These are phyloP conservation scores for Ampelomyces quisqualis DNA, from an alignment of 2,329 filamentous ascomycete genomes.

Conservation along the genomic window DNA sequence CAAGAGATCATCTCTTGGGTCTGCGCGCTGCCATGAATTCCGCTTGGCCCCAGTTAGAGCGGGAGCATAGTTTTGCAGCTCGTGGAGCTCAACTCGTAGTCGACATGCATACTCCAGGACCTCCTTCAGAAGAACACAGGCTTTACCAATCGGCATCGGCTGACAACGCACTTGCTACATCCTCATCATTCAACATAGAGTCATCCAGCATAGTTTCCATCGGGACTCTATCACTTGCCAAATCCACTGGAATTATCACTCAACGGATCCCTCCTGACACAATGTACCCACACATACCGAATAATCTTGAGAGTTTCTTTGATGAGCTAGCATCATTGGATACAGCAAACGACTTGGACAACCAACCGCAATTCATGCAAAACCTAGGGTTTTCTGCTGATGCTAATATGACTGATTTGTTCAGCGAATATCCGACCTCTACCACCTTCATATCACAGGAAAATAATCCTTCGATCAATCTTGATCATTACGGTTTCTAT, in stretches of 20 bases:
- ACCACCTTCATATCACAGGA: constrained; percentile 35
- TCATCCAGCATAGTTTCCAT: constrained; percentile 6
- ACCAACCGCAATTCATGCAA: constrained; percentile 65
- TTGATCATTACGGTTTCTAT: constrained; percentile 34
- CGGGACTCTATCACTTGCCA: no score
- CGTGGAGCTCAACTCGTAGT: no score
- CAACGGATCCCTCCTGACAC: no score
- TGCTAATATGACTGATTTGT: constrained; percentile 59
- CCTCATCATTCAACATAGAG: constrained; percentile 15
- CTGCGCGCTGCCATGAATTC: constrained; percentile 15
- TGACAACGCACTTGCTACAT: constrained; percentile 8
- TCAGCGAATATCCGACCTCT: constrained; percentile 45
- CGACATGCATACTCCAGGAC: constrained; percentile 14
- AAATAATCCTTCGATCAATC: constrained; percentile 13
- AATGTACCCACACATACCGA: constrained; percentile 42
- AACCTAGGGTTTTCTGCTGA: constrained; percentile 66
- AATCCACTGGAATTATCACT: no score
- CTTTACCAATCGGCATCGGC: constrained; percentile 1
- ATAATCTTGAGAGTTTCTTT: constrained; percentile 55
- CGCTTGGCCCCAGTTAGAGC: constrained; percentile 11
- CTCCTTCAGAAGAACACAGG: constrained; percentile 5
- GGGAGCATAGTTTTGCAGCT: no score
- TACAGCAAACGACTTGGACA: constrained; percentile 54
- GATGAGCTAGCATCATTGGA: constrained; percentile 61
- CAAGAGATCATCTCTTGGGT: constrained; percentile 21